Conservation (phyloP, 1,284 basidiomycete genomes). For the Tilletia caries region DNA sequence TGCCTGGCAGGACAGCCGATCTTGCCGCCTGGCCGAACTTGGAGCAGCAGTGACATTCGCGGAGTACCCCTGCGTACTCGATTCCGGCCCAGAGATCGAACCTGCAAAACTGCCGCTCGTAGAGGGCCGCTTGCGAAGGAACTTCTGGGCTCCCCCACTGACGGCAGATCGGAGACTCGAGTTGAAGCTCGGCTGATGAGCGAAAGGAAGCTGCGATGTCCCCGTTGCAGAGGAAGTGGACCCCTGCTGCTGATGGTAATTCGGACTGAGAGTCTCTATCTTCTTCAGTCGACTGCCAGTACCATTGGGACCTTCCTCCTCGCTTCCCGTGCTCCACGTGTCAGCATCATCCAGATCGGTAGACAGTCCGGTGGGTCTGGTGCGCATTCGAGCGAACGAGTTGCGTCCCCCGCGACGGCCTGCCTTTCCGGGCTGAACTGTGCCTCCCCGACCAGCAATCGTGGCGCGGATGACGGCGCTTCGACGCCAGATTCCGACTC, state of each 20-base stretch:
- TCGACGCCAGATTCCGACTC: conserved; percentile 16
- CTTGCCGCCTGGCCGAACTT: no score
- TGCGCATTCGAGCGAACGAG: conserved; percentile 25
- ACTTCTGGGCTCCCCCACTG: background rate
- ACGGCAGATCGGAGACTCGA: background rate
- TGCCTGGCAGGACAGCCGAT: background rate
- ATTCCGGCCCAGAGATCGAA: background rate
- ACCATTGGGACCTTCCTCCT: conserved; percentile 23
- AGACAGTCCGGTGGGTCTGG: conserved; percentile 30
- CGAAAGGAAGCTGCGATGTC: background rate
- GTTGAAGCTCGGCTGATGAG: background rate
- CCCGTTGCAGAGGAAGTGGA: no score
- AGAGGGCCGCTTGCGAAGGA: background rate
- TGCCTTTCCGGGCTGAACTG: conserved; percentile 26
- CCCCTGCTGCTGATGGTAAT: no score
- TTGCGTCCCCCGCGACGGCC: conserved; percentile 30
- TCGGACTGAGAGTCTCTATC: no score
- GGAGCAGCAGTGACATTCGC: no score
- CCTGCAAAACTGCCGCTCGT: background rate
- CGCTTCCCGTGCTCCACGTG: conserved; percentile 35
- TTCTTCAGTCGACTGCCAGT: background rate
- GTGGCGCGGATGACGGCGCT: conserved; percentile 28
- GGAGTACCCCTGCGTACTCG: background rate
- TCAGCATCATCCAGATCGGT: conserved; percentile 42
- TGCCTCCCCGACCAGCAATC: conserved; percentile 40